phyloP scores from a whole-genome alignment of 352 stramenopile genomes.

The Pythium utonaiense region DNA sequence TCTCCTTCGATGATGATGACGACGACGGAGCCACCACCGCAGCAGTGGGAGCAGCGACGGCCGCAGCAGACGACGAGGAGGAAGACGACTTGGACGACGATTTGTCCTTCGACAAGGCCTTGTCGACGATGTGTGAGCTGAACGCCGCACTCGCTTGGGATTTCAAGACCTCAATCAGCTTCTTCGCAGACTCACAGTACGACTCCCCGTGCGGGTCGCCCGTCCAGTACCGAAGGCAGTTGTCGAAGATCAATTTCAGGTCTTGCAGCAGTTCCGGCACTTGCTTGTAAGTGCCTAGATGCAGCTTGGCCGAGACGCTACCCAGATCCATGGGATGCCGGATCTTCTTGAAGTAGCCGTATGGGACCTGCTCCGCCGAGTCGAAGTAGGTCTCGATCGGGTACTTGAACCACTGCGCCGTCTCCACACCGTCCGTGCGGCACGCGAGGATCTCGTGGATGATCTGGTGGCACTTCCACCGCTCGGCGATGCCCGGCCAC shows the following conservation, averaged over 20 bases:
- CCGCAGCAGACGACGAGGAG: constrained; percentile 17
- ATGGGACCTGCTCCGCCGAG: constrained; percentile 77
- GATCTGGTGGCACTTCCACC: constrained; percentile 85
- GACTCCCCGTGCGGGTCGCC: constrained; percentile 66
- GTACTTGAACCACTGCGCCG: constrained; percentile 87
- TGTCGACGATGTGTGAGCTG: constrained; percentile 24
- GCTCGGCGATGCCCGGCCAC: constrained; percentile 64
- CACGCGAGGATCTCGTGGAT: constrained; percentile 73
- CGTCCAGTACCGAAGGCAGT: constrained; percentile 83
- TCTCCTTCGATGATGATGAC: constrained; percentile 27
- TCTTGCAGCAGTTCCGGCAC: constrained; percentile 52
- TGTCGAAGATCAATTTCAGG: constrained; percentile 82
- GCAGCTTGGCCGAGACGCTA: constrained; percentile 66
- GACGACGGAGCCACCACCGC: background rate
- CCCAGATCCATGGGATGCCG: constrained; percentile 81
- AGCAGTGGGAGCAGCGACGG: constrained; percentile 8
- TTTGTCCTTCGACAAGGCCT: constrained; percentile 35
- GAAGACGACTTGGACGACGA: constrained; percentile 28
- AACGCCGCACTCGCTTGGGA: constrained; percentile 38
- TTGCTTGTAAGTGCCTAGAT: constrained; percentile 66
- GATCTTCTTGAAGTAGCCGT: constrained; percentile 79
- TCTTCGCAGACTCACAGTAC: constrained; percentile 76
- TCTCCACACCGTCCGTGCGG: constrained; percentile 72
- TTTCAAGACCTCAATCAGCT: constrained; percentile 51
- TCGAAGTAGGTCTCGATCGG: constrained; percentile 83